phyloP scores from a whole-genome alignment of 2,329 filamentous ascomycete genomes.

The Scytalidium lignicola region DNA sequence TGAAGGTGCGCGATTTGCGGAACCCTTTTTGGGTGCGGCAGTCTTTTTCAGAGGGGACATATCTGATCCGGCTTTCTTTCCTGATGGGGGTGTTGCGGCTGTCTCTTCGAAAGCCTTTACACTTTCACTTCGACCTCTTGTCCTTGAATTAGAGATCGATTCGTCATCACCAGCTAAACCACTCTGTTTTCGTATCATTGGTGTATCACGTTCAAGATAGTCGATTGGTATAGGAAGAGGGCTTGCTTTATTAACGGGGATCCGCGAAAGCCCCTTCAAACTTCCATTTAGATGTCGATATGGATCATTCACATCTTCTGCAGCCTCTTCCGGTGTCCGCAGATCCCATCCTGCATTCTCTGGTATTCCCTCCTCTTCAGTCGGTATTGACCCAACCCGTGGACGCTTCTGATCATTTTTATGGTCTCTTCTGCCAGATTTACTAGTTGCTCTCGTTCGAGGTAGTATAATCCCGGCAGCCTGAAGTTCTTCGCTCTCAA shows the following conservation, averaged over 20 bases:
- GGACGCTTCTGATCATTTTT: slow-evolving; percentile 34
- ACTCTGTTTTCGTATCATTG: slow-evolving; percentile 56
- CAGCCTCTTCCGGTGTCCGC: slow-evolving; percentile 72
- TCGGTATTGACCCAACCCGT: slow-evolving; percentile 30
- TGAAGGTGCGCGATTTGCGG: slow-evolving; percentile 25
- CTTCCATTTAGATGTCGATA: slow-evolving; percentile 48
- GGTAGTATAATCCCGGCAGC: slow-evolving; percentile 67
- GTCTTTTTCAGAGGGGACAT: slow-evolving; percentile 49
- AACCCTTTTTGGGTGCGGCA: slow-evolving; percentile 13
- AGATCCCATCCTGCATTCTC: slow-evolving; percentile 62
- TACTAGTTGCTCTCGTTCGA: slow-evolving; percentile 47
- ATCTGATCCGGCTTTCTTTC: slow-evolving; percentile 31
- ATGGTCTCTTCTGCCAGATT: slow-evolving; percentile 34
- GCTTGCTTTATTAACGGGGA: slow-evolving; percentile 79
- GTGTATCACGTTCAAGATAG: slow-evolving; percentile 69
- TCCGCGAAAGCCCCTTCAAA: slow-evolving; percentile 67
- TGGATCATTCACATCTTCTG: slow-evolving; percentile 47
- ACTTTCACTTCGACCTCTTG: slow-evolving; percentile 67
- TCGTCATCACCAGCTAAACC: slow-evolving; percentile 51
- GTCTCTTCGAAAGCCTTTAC: slow-evolving; percentile 50
- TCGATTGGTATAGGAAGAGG: slow-evolving; percentile 69
- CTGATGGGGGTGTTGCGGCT: slow-evolving; percentile 36
- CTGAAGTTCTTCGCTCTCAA: slow-evolving; percentile 75
- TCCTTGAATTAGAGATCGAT: slow-evolving; percentile 53
- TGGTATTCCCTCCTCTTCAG: slow-evolving; percentile 32